Evolutionary conservation across 352 stramenopile genomes (phyloP), one percentile per base, ranked within the genome.

Genomic region (Pythium periplocum): DNA sequence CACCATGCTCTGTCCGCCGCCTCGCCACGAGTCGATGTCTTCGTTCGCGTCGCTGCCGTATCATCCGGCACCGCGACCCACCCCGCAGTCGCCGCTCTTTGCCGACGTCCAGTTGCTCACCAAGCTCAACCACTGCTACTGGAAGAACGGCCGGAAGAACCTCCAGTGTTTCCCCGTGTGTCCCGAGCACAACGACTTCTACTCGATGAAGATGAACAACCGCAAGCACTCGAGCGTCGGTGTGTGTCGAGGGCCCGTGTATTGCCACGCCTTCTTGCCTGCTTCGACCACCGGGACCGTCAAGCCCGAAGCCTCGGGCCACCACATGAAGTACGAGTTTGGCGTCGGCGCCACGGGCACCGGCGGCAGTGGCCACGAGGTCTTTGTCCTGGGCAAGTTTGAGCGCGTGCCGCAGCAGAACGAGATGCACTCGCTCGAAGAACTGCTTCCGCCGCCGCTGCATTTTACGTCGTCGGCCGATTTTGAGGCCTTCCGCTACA

Each of bases 91-190:
- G 17, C 10, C 6, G 43, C 43, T 55, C 12, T 2, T 54, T 1
- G 57, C 57, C 6, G 40, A 68, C 36, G 70, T 87, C 38, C 62
- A 73, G 33, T 61, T 90, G 12, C 53, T 86, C 53, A 90, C 79
- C 12, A 62, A 56, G 5, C 57, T 90, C 38, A 90, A 80, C 59
- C 57, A 74, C 48, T 87, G 79, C 52, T 96, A 96, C 63, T 96
- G 85, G 84, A 92, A 93, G 55, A 96, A 96, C 57, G 86, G 86
- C 7, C 83, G 86, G 35, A 96, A 95, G 62, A 96, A 96, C 56
- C 49, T 96, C 44, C 86, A 96, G 59, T 96, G 86, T 55, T 96
- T 96, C 52, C 86, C 86, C 6, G 71, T 75, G 2, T 96, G 86
- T 36, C 84, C 84, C 12, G 85, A 95, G 54, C 82, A 93, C 59